Evolutionary conservation across 2,329 filamentous ascomycete genomes (phyloP).

Genomic region (Grosmannia serpens): DNA sequence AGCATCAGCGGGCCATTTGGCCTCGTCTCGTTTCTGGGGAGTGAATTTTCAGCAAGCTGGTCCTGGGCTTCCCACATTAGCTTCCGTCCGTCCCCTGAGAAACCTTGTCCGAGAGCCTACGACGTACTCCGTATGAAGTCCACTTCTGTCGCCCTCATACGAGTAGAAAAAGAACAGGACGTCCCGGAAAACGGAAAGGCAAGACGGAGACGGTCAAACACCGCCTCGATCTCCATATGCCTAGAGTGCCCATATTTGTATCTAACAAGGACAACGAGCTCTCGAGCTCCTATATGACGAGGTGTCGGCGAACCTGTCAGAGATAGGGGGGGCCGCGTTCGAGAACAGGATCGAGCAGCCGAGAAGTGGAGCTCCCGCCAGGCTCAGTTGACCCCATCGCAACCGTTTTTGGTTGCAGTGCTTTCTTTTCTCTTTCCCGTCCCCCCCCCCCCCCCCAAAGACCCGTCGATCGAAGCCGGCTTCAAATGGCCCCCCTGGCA

Average conservation of each 20-base stretch:
- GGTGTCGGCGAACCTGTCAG: not conserved
- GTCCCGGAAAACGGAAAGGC: not conserved
- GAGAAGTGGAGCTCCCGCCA: constrained; percentile 5
- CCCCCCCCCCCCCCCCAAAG: not conserved
- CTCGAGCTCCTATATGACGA: not conserved
- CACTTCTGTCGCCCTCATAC: too few relatives aligned
- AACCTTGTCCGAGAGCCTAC: too few relatives aligned
- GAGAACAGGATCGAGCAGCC: not conserved
- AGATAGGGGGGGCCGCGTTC: not conserved
- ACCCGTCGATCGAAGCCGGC: constrained; percentile 6
- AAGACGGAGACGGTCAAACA: not conserved
- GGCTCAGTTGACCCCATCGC: not conserved
- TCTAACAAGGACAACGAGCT: too few relatives aligned
- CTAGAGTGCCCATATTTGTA: too few relatives aligned
- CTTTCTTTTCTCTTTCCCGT: not conserved
- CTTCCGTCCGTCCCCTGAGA: not conserved
- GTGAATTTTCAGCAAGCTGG: not conserved
- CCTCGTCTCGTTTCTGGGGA: not conserved
- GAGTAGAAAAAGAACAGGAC: not conserved
- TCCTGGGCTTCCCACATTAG: not conserved
- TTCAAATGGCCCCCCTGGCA: constrained; percentile 7
- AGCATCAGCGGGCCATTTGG: not conserved
- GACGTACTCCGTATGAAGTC: too few relatives aligned
- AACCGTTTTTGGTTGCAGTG: constrained; percentile 4
- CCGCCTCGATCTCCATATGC: too few relatives aligned